A percentile compares a stretch with the other conserved stretches of the same genome.
These are phyloP conservation scores for Gelatoporia subvermispora DNA, from an alignment of 768 basidiomycete species.

Conservation along the genomic window DNA sequence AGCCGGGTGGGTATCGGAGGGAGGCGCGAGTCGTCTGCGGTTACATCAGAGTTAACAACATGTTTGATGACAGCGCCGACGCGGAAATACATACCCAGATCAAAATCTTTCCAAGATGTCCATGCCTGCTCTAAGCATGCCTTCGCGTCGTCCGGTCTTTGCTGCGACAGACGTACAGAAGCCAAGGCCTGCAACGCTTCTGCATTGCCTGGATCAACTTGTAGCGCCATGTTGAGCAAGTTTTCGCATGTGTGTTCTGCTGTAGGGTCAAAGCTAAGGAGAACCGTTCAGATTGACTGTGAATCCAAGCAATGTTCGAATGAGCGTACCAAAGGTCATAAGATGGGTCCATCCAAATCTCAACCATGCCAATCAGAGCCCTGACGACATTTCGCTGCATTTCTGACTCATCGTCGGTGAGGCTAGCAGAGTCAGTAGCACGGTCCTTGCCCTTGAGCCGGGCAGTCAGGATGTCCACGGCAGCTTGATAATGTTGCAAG, in stretches of 20 bases:
- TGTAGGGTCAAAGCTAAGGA: slow-evolving; percentile 66
- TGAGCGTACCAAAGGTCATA: slow-evolving; percentile 76
- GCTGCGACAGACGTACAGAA: slow-evolving; percentile 85
- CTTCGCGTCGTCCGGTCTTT: slow-evolving; percentile 78
- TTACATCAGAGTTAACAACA: slow-evolving; percentile 1
- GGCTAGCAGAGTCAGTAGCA: slow-evolving; percentile 34
- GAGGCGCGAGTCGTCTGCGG: slow-evolving; percentile 55
- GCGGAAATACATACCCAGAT: slow-evolving; percentile 35
- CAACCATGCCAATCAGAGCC: slow-evolving; percentile 83
- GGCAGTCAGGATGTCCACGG: slow-evolving; percentile 60
- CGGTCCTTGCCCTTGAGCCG: slow-evolving; percentile 76
- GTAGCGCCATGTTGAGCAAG: slow-evolving; percentile 66
- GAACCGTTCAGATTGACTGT: neutral
- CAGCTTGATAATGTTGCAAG: slow-evolving; percentile 74
- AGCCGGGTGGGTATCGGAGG: slow-evolving; percentile 73
- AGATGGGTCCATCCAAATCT: slow-evolving; percentile 93
- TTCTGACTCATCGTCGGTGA: slow-evolving; percentile 48
- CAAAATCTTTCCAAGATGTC: slow-evolving; percentile 65
- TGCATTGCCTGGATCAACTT: slow-evolving; percentile 66
- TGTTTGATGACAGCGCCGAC: neutral
- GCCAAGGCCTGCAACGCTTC: slow-evolving; percentile 80
- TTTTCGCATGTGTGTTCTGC: slow-evolving; percentile 81
- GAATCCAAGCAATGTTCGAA: neutral
- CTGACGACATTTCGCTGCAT: slow-evolving; percentile 65
- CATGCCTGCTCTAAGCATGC: slow-evolving; percentile 63